Base-by-base conservation (phyloP, 805 yeast genomes). In the Tanozyma kutaoensis region DNA sequence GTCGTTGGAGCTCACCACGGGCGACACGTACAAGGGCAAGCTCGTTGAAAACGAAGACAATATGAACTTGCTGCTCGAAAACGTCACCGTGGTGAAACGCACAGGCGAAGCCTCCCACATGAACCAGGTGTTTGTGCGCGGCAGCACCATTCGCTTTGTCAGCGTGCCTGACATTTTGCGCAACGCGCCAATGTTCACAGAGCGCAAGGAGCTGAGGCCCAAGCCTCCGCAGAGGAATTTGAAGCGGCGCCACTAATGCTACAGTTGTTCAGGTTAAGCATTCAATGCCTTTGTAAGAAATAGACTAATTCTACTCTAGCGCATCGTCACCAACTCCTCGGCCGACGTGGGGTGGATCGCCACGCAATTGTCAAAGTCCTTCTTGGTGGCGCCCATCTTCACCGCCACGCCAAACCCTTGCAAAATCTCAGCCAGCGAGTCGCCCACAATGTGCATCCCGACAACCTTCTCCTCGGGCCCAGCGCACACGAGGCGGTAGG, bases 291-390 rank as follows among this genome's bases (percentile, higher is more conserved):
- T n/a, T n/a, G n/a, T n/a, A n/a, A n/a, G n/a, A n/a, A n/a, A n/a
- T n/a, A n/a, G n/a, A n/a, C n/a, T n/a, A n/a, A n/a, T n/a, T n/a
- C n/a, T n/a, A n/a, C 21, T 8, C 21, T 63, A 45, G 20, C 33
- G 39, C 71, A 80, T 58, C 14, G 99, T 91, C 21, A 91, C 99
- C 27, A 91, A 57, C 60, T 91, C 99, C 62, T 91, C 99, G 23
- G 98, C 98, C 38, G 93, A 73, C 2, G 98, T 91, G 36, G 99
- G 99, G 52, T 91, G 99, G 48, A 91, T 91, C 20, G 99, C 99
- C 24, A 91, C 97, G 61, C 93, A 81, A 51, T 62, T 74, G 57
- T 91, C 99, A 39, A 91, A 91, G 52, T 91, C 96, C 24, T 71
- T 72, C 64, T 91, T 91, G 20, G 99, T 91, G 23, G 98, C 98